A percentile compares a stretch with the other conserved stretches of the same genome.
Evolutionary conservation across 441 rosid species (phyloP).

Genomic region (Manihot esculenta): DNA sequence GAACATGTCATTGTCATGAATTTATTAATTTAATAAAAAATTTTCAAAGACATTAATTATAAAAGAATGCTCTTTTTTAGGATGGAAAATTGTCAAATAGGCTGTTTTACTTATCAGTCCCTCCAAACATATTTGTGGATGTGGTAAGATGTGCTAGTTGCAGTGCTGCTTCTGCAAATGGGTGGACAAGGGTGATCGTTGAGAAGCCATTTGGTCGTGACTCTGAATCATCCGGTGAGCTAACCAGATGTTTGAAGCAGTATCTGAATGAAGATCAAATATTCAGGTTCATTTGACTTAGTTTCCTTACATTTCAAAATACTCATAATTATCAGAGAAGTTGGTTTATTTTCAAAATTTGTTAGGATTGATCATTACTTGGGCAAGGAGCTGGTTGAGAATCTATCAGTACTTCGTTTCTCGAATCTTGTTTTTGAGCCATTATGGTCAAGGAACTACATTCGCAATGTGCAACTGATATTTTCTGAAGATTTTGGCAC

Average conservation of each 20-base stretch:
- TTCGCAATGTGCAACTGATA: slow-evolving; percentile 81
- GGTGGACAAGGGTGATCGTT: slow-evolving; percentile 93
- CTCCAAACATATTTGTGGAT: slow-evolving; percentile 84
- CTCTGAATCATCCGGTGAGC: slow-evolving; percentile 66
- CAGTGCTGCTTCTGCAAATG: slow-evolving; percentile 60
- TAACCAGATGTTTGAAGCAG: slow-evolving; percentile 73
- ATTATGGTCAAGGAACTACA: slow-evolving; percentile 84
- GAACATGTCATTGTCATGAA: background rate
- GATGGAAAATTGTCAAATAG: slow-evolving; percentile 72
- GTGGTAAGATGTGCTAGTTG: slow-evolving; percentile 75
- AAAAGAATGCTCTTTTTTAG: slow-evolving; percentile 34
- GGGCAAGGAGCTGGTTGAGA: slow-evolving; percentile 95
- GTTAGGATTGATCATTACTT: slow-evolving; percentile 86
- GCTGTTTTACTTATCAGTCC: slow-evolving; percentile 81
- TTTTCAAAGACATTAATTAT: background rate
- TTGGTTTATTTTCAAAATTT: slow-evolving; percentile 9
- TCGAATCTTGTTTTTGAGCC: slow-evolving; percentile 94
- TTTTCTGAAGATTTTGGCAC: slow-evolving; percentile 96
- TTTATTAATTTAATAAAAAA: background rate
- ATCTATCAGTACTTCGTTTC: slow-evolving; percentile 87
- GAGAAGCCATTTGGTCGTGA: slow-evolving; percentile 97
- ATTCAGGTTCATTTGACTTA: slow-evolving; percentile 56
- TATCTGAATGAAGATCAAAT: slow-evolving; percentile 84
- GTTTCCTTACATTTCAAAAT: background rate
- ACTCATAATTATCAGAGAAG: background rate